Evolutionary conservation across 345 rosid species (phyloP).

Genomic region (rapeseed (Brassica napus)): DNA sequence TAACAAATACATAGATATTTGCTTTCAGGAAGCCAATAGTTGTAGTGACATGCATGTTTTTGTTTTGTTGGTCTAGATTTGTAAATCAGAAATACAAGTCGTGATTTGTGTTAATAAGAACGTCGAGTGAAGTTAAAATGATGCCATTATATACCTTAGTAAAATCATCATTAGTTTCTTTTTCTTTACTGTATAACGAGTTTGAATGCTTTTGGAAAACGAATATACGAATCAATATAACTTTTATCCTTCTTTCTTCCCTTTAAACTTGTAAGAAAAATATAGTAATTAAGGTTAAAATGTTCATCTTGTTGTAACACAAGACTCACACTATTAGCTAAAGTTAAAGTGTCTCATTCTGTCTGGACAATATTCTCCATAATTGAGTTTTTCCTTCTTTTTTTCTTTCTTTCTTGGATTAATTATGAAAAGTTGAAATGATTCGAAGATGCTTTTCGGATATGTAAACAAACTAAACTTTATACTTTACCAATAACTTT

Average conservation of each 20-base stretch:
- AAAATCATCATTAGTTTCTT: neutral
- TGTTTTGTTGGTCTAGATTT: neutral
- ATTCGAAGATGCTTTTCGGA: slow-evolving; percentile 33
- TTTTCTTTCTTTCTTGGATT: slow-evolving; percentile 24
- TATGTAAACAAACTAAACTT: slow-evolving; percentile 22
- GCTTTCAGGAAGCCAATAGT: neutral
- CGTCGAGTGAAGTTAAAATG: neutral
- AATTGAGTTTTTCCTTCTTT: neutral
- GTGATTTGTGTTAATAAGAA: neutral
- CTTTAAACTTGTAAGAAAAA: neutral
- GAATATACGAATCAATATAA: slow-evolving; percentile 4
- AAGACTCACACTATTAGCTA: slow-evolving; percentile 3
- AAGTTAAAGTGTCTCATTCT: slow-evolving; percentile 35
- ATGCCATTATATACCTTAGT: neutral
- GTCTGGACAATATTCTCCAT: slow-evolving; percentile 39
- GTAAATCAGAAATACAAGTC: neutral
- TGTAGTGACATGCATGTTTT: slow-evolving; percentile 5
- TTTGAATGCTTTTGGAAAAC: neutral
- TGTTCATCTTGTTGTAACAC: neutral
- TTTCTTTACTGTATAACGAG: neutral
- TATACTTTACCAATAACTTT: slow-evolving; percentile 23
- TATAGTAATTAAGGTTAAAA: neutral
- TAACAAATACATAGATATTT: slow-evolving; percentile 1
- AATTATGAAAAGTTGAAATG: slow-evolving; percentile 35
- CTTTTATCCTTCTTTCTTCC: neutral